These are phyloP conservation scores for Pichia kudriavzevii DNA, from an alignment of 1,139 yeast species.

Conservation along the genomic window DNA sequence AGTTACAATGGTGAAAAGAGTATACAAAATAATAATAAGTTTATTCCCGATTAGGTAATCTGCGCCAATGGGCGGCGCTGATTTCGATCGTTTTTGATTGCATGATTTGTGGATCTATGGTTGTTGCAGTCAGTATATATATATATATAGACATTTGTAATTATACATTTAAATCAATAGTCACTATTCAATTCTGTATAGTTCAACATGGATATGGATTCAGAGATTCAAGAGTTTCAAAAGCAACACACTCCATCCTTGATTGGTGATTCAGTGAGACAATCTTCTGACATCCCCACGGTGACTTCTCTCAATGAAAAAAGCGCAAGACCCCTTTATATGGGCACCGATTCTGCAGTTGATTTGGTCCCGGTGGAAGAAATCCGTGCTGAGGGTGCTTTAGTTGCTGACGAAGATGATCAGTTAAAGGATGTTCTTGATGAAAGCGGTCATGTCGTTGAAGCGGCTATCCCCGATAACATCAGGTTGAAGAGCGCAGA, in stretches of 20 bases:
- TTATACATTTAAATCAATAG: neutral
- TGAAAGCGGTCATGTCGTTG: slow-evolving; percentile 43
- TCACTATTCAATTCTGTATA: neutral
- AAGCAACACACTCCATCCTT: slow-evolving; percentile 45
- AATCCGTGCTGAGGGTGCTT: slow-evolving; percentile 52
- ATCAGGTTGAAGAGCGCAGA: slow-evolving; percentile 1
- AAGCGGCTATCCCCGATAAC: slow-evolving; percentile 32
- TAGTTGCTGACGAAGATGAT: slow-evolving; percentile 48
- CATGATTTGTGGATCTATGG: no score
- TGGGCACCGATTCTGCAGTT: slow-evolving; percentile 12
- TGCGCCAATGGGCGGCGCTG: no score
- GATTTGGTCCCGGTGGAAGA: slow-evolving; percentile 46
- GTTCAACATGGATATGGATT: slow-evolving; percentile 45
- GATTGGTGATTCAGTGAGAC: slow-evolving; percentile 48
- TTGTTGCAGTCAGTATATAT: no score
- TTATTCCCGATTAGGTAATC: no score
- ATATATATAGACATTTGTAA: slow-evolving; percentile 1
- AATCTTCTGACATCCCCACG: slow-evolving; percentile 22
- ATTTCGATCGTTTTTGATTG: no score
- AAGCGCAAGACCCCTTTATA: slow-evolving; percentile 21
- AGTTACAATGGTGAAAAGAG: no score
- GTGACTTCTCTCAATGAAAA: slow-evolving; percentile 1
- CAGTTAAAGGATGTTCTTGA: slow-evolving; percentile 47
- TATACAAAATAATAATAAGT: no score
- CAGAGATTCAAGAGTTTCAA: slow-evolving; percentile 47